A percentile compares a stretch with the other conserved stretches of the same genome.
These are phyloP conservation scores for Sporodiniella umbellata DNA, from an alignment of 371 early-diverging fungal genomes.

Conservation along the genomic window DNA sequence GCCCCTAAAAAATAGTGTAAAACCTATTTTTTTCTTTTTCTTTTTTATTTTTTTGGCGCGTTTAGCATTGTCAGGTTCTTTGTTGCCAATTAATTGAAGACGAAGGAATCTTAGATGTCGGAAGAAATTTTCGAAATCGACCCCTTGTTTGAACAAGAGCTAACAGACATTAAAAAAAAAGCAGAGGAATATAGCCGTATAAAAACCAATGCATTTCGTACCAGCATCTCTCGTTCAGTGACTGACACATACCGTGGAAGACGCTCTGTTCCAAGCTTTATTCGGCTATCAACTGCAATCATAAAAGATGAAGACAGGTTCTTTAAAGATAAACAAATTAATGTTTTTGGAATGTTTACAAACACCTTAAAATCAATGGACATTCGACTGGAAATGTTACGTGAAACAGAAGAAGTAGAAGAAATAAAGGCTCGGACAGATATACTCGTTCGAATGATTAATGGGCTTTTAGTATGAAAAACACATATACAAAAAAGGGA, in stretches of 20 bases:
- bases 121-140: not conserved
- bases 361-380: slow-evolving; percentile 35
- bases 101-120: too few species aligned
- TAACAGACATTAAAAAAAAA: not conserved
- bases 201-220: slow-evolving; percentile 6
- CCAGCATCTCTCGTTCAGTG: slow-evolving; percentile 17
- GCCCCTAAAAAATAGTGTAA: too few species aligned
- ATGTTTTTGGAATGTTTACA: slow-evolving; percentile 20
- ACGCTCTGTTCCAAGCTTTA: slow-evolving; percentile 27
- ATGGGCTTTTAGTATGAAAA: slow-evolving; percentile 25
- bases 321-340: slow-evolving; percentile 16
- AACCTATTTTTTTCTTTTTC: too few species aligned
- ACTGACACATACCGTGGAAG: slow-evolving; percentile 21
- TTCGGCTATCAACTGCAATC: slow-evolving; percentile 21
- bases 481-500: not conserved
- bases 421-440: slow-evolving; percentile 7
- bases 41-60: too few species aligned
- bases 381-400: slow-evolving; percentile 23
- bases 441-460: slow-evolving; percentile 30
- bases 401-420: slow-evolving; percentile 17
- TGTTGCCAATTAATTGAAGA: too few species aligned
- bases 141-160: slow-evolving; percentile 6
- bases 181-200: not conserved
- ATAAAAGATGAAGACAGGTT: slow-evolving; percentile 24
- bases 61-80: too few species aligned